phyloP scores from a whole-genome alignment of 2,329 filamentous ascomycete species.

The Paecilomyces variotii region DNA sequence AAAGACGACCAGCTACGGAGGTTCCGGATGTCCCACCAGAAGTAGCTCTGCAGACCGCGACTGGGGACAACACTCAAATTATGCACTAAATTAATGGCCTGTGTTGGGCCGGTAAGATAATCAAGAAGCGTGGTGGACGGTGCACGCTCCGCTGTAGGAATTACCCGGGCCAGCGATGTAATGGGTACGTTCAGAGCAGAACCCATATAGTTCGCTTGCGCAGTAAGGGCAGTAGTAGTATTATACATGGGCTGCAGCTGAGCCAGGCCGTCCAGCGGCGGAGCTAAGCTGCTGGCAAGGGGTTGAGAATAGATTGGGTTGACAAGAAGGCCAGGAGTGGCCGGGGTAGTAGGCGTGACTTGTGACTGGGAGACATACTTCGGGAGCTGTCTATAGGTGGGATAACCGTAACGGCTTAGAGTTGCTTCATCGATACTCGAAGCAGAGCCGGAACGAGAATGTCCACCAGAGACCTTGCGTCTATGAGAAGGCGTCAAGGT shows the following conservation, averaged over 20 bases:
- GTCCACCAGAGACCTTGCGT: constrained; percentile 30
- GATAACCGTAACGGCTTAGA: constrained; percentile 66
- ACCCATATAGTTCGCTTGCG: constrained; percentile 19
- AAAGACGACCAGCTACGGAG: constrained; percentile 77
- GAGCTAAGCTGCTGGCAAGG: constrained; percentile 26
- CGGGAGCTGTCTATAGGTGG: constrained; percentile 73
- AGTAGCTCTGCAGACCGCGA: constrained; percentile 66
- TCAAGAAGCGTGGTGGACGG: constrained; percentile 60
- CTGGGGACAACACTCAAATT: constrained; percentile 62
- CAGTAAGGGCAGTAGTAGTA: constrained; percentile 17
- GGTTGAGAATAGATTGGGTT: constrained; percentile 27
- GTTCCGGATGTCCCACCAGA: constrained; percentile 94
- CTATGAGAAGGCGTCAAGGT: constrained; percentile 41
- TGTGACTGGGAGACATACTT: constrained; percentile 43
- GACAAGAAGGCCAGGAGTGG: constrained; percentile 32
- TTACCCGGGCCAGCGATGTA: constrained; percentile 16
- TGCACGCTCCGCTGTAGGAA: constrained; percentile 20
- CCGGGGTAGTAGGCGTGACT: constrained; percentile 30
- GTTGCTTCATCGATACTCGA: constrained; percentile 60
- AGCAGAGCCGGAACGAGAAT: constrained; percentile 56
- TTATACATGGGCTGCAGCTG: constrained; percentile 33
- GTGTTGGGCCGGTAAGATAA: constrained; percentile 73
- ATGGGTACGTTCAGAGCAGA: constrained; percentile 16
- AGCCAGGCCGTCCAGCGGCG: constrained; percentile 22
- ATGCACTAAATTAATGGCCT: constrained; percentile 72